Conservation (phyloP, 140 eudicot species). For the Ambrosia hybrid region DNA sequence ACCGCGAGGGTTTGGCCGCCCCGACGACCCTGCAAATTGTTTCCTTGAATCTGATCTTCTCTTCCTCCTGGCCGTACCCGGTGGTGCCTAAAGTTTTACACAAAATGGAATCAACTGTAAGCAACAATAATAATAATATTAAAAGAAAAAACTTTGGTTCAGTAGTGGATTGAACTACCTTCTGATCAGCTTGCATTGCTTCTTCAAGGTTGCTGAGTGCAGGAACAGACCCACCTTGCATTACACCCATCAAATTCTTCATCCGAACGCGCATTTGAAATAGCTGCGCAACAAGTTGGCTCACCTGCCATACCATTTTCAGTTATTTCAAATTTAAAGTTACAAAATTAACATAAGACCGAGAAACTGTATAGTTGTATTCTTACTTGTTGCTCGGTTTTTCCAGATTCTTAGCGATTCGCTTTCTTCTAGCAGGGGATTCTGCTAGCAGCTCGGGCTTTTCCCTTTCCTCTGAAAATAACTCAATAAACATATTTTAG, state of each 20-base stretch:
- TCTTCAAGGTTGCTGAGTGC: constrained; percentile 81
- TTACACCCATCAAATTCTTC: constrained; percentile 90
- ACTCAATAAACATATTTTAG: background rate
- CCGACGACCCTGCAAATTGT: constrained; percentile 67
- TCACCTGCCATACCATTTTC: constrained; percentile 52
- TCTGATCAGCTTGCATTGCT: constrained; percentile 72
- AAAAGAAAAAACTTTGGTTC: background rate
- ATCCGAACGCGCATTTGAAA: constrained; percentile 95
- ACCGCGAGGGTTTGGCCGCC: constrained; percentile 77
- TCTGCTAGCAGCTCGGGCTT: constrained; percentile 92
- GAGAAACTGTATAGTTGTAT: background rate
- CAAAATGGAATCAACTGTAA: background rate
- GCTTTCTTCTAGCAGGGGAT: constrained; percentile 75
- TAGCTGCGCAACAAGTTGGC: constrained; percentile 89
- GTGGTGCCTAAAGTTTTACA: constrained; percentile 65
- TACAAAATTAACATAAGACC: background rate
- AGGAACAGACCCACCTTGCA: constrained; percentile 96
- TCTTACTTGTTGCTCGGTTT: constrained; percentile 86
- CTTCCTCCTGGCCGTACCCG: constrained; percentile 90
- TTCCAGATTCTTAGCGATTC: constrained; percentile 91
- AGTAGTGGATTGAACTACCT: constrained; percentile 40
- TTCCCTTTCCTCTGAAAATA: constrained; percentile 89
- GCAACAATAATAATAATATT: background rate
- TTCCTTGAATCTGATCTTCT: constrained; percentile 64
- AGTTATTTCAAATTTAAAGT: background rate